Evolutionary conservation across 345 rosid species (phyloP).

Genomic region (Stellera chamaejasme): DNA sequence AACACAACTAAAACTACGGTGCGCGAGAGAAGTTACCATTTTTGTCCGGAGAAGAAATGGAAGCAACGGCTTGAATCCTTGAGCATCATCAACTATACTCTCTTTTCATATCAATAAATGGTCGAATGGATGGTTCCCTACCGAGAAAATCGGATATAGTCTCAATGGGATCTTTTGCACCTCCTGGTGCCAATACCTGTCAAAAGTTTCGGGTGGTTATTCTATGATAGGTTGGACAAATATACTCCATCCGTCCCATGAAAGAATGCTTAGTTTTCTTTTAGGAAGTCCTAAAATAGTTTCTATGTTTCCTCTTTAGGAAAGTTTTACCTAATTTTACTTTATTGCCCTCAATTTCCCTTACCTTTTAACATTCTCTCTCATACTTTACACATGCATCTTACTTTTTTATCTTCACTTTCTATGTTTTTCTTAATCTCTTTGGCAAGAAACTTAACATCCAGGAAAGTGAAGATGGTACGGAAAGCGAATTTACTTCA

Average conservation of each 20-base stretch:
- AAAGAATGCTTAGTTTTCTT: background rate
- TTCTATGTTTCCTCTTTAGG: conserved; percentile 1
- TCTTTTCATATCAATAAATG: conserved; percentile 51
- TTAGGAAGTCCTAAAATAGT: background rate
- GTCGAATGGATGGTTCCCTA: conserved; percentile 79
- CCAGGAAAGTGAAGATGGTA: background rate
- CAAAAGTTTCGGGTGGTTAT: conserved; percentile 9
- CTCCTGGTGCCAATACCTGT: conserved; percentile 86
- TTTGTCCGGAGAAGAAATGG: background rate
- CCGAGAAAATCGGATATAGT: conserved; percentile 76
- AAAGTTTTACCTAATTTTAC: background rate
- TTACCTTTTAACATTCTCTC: no score
- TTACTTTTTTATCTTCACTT: no score
- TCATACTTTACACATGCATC: no score
- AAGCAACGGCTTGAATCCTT: background rate
- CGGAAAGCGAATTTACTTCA: background rate
- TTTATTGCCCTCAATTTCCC: no score
- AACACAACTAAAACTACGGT: no score
- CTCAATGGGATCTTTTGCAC: conserved; percentile 74
- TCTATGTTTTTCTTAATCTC: no score
- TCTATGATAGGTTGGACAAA: background rate
- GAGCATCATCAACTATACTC: conserved; percentile 30
- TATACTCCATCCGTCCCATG: background rate
- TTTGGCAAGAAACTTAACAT: no score
- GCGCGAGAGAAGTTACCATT: background rate